These are phyloP conservation scores for Diaporthe ampelina DNA, from an alignment of 2,329 filamentous ascomycete genomes.

Conservation along the genomic window DNA sequence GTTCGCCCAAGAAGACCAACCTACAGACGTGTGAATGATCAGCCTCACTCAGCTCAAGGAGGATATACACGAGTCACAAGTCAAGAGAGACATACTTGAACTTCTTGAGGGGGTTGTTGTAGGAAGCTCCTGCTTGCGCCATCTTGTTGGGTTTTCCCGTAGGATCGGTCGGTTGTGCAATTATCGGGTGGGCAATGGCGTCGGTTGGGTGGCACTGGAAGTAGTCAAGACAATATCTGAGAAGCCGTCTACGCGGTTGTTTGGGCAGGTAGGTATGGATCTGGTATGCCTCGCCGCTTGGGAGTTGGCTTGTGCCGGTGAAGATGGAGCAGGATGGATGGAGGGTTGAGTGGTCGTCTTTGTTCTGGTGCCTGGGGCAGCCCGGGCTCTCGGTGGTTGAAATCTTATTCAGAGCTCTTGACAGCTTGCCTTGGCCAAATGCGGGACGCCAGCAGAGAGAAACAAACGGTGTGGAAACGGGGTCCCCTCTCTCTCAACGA, in stretches of 20 bases:
- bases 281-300: constrained; percentile 3
- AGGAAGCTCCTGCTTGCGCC: constrained; percentile 87
- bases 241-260: neutral
- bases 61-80: constrained; percentile 39
- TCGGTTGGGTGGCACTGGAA: neutral
- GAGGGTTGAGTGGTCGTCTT: constrained; percentile 15
- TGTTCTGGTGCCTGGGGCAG: constrained; percentile 5
- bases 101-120: constrained; percentile 99
- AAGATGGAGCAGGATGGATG: constrained; percentile 15
- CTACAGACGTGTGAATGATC: constrained; percentile 59
- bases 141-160: constrained; percentile 66
- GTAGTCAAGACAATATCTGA: constrained; percentile 2
- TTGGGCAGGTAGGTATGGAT: neutral
- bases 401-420: constrained; percentile 34
- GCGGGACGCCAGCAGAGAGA: constrained; percentile 31
- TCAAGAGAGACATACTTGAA: constrained; percentile 82
- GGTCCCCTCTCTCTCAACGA: constrained; percentile 24
- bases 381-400: constrained; percentile 22
- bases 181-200: constrained; percentile 17
- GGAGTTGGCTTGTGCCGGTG: neutral
- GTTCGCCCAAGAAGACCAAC: constrained; percentile 97
- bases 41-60: constrained; percentile 23
- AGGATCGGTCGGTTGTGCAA: constrained; percentile 38
- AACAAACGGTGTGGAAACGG: constrained; percentile 39
- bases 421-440: constrained; percentile 36